phyloP scores from a whole-genome alignment of 2,329 filamentous ascomycete species.

The Scytalidium sp. region DNA sequence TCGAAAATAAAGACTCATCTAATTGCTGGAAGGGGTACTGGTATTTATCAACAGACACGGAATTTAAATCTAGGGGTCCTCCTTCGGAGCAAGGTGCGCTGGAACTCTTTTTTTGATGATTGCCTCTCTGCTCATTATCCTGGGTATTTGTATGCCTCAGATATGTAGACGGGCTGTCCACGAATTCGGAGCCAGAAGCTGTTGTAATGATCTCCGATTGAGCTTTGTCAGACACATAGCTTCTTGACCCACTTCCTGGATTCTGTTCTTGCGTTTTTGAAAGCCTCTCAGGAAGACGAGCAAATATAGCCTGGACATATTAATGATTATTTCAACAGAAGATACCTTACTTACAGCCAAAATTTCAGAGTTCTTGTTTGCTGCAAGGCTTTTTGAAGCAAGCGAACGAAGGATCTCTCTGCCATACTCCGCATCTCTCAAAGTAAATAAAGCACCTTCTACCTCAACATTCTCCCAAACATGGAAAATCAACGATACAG shows the following conservation, averaged over 20 bases:
- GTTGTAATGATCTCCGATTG: too few relatives aligned
- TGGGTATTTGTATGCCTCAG: too few relatives aligned
- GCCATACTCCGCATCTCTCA: conserved; percentile 13
- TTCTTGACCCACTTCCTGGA: background rate
- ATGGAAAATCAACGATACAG: conserved; percentile 61
- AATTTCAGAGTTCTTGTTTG: background rate
- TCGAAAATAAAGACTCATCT: background rate
- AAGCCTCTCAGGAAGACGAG: background rate
- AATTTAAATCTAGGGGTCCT: background rate
- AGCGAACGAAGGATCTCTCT: conserved; percentile 25
- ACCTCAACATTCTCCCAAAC: conserved; percentile 59
- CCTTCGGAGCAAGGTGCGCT: too few relatives aligned
- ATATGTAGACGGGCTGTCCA: too few relatives aligned
- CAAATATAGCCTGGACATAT: background rate
- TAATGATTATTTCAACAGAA: background rate
- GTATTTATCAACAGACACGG: background rate
- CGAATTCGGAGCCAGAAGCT: too few relatives aligned
- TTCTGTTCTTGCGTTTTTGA: background rate
- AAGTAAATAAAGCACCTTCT: background rate
- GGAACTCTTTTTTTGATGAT: too few relatives aligned
- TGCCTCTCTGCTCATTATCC: too few relatives aligned
- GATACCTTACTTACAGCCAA: background rate
- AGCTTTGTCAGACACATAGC: too few relatives aligned
- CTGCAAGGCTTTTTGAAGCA: background rate
- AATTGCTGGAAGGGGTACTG: background rate